Evolutionary conservation across 75 land plant genomes (phyloP).

Genomic region (Selaginella moellendorffii): DNA sequence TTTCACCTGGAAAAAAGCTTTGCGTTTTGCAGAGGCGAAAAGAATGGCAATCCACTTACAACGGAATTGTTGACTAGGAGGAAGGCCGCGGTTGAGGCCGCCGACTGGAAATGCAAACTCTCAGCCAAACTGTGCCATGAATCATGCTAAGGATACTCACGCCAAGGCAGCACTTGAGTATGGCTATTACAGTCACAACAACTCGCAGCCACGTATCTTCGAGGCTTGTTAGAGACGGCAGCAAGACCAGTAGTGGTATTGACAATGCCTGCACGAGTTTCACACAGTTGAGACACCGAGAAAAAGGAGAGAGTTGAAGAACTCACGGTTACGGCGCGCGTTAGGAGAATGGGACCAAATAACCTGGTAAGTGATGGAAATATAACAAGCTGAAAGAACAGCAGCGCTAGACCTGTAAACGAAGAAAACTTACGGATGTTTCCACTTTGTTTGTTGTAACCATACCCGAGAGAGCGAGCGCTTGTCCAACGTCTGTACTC

Average conservation of each 20-base stretch:
- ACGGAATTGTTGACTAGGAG: background rate
- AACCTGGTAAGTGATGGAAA: constrained; percentile 27
- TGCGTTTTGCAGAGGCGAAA: background rate
- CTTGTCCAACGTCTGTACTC: constrained; percentile 47
- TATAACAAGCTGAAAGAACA: constrained; percentile 34
- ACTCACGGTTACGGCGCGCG: constrained; percentile 33
- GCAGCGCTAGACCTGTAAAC: constrained; percentile 30
- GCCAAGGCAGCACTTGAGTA: constrained; percentile 30
- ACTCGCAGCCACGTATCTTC: constrained; percentile 28
- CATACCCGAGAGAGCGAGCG: constrained; percentile 57
- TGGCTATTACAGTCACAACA: constrained; percentile 28
- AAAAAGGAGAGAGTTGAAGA: too few relatives aligned
- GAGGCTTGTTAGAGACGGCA: constrained; percentile 30
- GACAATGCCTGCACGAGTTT: constrained; percentile 24
- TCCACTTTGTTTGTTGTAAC: background rate
- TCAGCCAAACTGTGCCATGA: background rate
- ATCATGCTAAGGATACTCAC: constrained; percentile 39
- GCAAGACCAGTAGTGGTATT: constrained; percentile 29
- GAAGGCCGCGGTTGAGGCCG: background rate
- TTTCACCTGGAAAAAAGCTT: background rate
- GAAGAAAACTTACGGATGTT: background rate
- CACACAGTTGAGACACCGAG: background rate
- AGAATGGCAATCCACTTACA: background rate
- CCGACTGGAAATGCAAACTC: background rate
- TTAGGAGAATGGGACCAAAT: constrained; percentile 29